Evolutionary conservation across 768 basidiomycete species (phyloP).

Genomic region (Termitomyces titanicus): DNA sequence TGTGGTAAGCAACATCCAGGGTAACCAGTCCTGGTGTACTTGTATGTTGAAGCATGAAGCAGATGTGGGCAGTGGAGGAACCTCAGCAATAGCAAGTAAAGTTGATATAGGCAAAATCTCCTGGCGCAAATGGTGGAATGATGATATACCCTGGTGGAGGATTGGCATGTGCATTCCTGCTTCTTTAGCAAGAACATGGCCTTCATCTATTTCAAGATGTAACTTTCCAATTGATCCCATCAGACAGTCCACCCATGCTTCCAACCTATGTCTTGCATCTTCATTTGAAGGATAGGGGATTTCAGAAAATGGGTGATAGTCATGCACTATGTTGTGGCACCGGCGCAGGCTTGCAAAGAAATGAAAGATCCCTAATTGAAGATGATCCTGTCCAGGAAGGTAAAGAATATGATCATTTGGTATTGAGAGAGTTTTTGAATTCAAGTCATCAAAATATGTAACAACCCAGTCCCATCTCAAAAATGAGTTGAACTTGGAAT

Average conservation of each 20-base stretch:
- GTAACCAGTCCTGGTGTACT: too few species aligned
- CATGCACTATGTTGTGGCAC: too few species aligned
- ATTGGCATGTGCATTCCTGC: not conserved
- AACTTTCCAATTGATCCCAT: not conserved
- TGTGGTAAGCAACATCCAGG: not conserved
- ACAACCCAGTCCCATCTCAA: too few species aligned
- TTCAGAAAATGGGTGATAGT: not conserved
- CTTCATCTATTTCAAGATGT: not conserved
- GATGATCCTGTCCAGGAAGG: not conserved
- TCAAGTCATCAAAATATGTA: not conserved
- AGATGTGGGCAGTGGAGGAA: not conserved
- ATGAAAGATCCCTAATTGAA: not conserved
- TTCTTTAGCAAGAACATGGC: not conserved
- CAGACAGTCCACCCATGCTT: not conserved
- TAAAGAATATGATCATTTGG: not conserved
- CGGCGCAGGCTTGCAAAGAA: not conserved
- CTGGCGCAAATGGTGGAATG: not conserved
- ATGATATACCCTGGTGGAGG: not conserved
- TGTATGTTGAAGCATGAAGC: not conserved
- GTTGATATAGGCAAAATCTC: not conserved
- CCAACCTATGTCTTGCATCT: not conserved
- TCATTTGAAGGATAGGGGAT: not conserved
- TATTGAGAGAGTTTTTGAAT: not conserved
- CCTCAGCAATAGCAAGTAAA: not conserved
- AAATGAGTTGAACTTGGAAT: too few species aligned